Evolutionary conservation across 2,329 filamentous ascomycete genomes (phyloP).

Genomic region (Cladosporium sp.): DNA sequence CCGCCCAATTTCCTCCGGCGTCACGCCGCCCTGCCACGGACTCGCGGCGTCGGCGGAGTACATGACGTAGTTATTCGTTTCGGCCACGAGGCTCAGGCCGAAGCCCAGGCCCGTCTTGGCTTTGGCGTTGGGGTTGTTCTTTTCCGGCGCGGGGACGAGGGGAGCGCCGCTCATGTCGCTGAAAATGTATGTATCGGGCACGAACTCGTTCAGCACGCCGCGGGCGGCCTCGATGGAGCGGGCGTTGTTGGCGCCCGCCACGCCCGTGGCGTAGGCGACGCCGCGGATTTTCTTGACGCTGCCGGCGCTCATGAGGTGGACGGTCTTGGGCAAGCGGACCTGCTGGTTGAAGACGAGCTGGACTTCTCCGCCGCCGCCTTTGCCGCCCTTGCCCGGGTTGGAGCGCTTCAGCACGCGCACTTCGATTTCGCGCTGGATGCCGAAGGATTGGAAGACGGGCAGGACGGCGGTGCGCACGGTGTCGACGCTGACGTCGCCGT

Average conservation of each 20-base stretch:
- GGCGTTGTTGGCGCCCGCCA: slow-evolving; percentile 88
- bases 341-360: slow-evolving; percentile 92
- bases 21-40: slow-evolving; percentile 72
- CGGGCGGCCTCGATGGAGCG: slow-evolving; percentile 90
- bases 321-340: slow-evolving; percentile 85
- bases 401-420: slow-evolving; percentile 75
- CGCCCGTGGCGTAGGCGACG: slow-evolving; percentile 89
- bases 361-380: slow-evolving; percentile 85
- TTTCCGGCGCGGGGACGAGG: slow-evolving; percentile 65
- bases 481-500: slow-evolving; percentile 86
- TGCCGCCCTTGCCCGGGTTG: slow-evolving; percentile 69
- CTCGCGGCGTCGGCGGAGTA: slow-evolving; percentile 80
- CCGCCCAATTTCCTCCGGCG: slow-evolving; percentile 87
- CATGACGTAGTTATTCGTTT: slow-evolving; percentile 80
- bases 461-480: slow-evolving; percentile 90
- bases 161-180: slow-evolving; percentile 61
- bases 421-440: slow-evolving; percentile 82
- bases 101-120: slow-evolving; percentile 78
- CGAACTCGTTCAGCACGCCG: slow-evolving; percentile 79
- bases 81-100: slow-evolving; percentile 83
- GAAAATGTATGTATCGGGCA: slow-evolving; percentile 86
- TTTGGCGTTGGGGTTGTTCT: slow-evolving; percentile 52
- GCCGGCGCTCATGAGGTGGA: slow-evolving; percentile 81
- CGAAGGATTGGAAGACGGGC: slow-evolving; percentile 85
- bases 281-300: slow-evolving; percentile 84